Evolutionary conservation across 2,329 filamentous ascomycete genomes (phyloP), one percentile per base, ranked within the genome.

Genomic region (Pseudocercospora pini-densiflorae): DNA sequence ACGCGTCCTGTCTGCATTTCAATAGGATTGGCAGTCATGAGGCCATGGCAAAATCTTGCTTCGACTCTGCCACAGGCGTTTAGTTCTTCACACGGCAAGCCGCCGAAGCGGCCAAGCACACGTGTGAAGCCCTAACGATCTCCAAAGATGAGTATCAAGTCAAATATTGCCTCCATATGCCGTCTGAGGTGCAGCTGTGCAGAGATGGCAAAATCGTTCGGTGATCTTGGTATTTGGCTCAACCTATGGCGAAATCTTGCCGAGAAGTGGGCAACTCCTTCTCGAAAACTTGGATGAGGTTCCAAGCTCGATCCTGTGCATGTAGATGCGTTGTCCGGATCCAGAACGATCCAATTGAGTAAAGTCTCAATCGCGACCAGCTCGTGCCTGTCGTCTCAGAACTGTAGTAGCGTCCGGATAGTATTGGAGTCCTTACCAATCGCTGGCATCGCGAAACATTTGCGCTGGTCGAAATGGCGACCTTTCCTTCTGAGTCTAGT

Each of bases 1-100:
- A 64, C 49, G 63, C 63, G 63, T 49, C 57, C 49, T 64, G 4
- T 53, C 47, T 53, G 47, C 47, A 53, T 23, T 24, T 53, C 49
- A 23, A 29, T 54, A 27, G 49, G 23, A 54, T 54, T 54, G 19
- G 23, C 49, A 24, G 49, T 54, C 49, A 54, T 29, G 24, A 54
- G 49, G 19, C 45, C 49, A 54, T 29, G 49, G 19, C 49, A 24
- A 29, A 54, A 54, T 54, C 49, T 24, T 54, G 49, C 49, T 54
- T 54, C 7, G 24, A n/a, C 14, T 29, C 23, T 54, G 49, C 49
- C 21, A 24, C 49, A 53, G n/a, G n/a, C 21, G 47, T 53, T 21
- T 23, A 53, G 47, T 8, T 14, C 19, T 27, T 24, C 19, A 14
- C 23, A 53, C 47, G 47, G 47, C 10, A 14, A 53, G 47, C 47